Percentiles rank a stretch among this genome's conserved stretches.
phyloP scores from a whole-genome alignment of 208 protist species.

The Trypanosoma vivax region DNA sequence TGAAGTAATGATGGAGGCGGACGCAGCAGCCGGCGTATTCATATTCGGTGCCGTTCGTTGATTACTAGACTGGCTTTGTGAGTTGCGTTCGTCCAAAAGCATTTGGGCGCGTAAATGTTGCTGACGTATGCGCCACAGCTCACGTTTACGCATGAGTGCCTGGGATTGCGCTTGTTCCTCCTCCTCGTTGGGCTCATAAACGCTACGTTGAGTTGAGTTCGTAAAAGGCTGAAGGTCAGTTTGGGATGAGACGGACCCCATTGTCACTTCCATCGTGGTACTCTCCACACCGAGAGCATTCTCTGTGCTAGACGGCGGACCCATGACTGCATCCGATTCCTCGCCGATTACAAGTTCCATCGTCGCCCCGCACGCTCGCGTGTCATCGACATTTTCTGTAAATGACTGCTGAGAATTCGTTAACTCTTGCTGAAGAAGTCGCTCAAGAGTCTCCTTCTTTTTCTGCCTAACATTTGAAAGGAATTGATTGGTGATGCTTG shows the following conservation, averaged over 20 bases:
- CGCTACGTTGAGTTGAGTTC: slow-evolving; percentile 1
- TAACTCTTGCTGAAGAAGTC: slow-evolving; percentile 52
- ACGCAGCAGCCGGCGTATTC: not conserved
- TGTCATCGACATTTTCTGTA: slow-evolving; percentile 11
- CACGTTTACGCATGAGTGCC: slow-evolving; percentile 59
- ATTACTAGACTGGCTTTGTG: not conserved
- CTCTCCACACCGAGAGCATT: slow-evolving; percentile 5
- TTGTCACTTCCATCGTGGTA: not conserved
- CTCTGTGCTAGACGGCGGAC: slow-evolving; percentile 9
- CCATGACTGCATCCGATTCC: slow-evolving; percentile 31
- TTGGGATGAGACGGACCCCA: not conserved
- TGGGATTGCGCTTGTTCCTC: slow-evolving; percentile 23
- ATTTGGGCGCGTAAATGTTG: slow-evolving; percentile 36
- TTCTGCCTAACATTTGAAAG: slow-evolving; percentile 53
- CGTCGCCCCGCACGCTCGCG: not conserved
- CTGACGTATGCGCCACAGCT: slow-evolving; percentile 76
- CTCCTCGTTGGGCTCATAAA: slow-evolving; percentile 13
- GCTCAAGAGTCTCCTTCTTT: slow-evolving; percentile 49
- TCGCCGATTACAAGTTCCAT: slow-evolving; percentile 62
- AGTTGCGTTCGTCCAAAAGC: not conserved
- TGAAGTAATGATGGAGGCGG: not conserved
- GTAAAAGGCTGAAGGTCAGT: not conserved
- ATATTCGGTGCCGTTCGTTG: too few species aligned
- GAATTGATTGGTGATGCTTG: slow-evolving; percentile 69
- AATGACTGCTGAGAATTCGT: slow-evolving; percentile 34